phyloP scores from a whole-genome alignment of 768 basidiomycete species.

The Serpula lacrymans region DNA sequence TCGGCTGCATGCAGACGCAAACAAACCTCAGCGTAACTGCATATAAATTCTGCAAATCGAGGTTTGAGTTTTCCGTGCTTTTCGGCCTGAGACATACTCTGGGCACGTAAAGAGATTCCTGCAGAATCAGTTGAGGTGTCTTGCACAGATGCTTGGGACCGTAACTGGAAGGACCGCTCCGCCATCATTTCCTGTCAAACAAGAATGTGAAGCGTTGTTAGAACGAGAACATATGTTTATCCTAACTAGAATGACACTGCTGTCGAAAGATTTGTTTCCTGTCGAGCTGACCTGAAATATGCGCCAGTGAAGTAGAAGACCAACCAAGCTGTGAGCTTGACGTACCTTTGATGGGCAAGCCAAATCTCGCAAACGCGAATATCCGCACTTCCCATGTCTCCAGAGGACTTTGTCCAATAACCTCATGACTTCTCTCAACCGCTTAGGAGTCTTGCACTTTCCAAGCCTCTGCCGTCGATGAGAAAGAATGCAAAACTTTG shows the following conservation, averaged over 20 bases:
- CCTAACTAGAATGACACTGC: conserved; percentile 59
- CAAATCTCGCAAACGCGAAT: conserved; percentile 57
- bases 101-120: conserved; percentile 42
- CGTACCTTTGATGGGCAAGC: conserved; percentile 78
- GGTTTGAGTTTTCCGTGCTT: conserved; percentile 55
- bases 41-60: conserved; percentile 76
- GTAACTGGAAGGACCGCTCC: conserved; percentile 54
- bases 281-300: conserved; percentile 38
- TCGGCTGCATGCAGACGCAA: no score
- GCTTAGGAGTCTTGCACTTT: conserved; percentile 65
- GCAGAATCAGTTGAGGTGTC: conserved; percentile 53
- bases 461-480: conserved; percentile 33
- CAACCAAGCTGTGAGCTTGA: background rate
- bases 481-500: background rate
- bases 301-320: conserved; percentile 1
- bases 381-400: conserved; percentile 68
- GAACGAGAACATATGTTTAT: conserved; percentile 3
- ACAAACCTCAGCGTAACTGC: conserved; percentile 58
- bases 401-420: conserved; percentile 60
- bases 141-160: conserved; percentile 45
- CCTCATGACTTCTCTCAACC: conserved; percentile 54
- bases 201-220: conserved; percentile 3
- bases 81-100: conserved; percentile 46
- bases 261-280: conserved; percentile 47
- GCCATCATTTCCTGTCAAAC: conserved; percentile 67